Conservation (phyloP, 352 stramenopile genomes). For the Pythium insidiosum region DNA sequence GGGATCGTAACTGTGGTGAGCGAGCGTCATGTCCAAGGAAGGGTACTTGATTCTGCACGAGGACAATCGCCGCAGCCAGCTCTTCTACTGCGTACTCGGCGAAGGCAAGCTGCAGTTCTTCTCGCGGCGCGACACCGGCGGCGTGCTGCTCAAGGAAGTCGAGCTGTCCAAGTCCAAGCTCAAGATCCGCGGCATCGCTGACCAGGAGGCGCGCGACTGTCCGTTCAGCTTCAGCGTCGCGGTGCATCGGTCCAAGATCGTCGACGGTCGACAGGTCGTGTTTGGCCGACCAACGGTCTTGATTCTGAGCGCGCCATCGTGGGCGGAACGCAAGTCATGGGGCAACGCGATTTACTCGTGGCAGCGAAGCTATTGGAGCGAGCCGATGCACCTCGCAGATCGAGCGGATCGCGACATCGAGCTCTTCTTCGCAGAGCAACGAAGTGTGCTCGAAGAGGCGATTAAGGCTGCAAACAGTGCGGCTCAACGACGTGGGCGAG, state of each 20-base stretch:
- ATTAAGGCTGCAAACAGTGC: conserved; percentile 2
- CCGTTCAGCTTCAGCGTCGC: conserved; percentile 70
- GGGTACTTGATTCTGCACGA: conserved; percentile 75
- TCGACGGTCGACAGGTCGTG: conserved; percentile 57
- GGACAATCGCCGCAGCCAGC: conserved; percentile 42
- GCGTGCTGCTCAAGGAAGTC: conserved; percentile 59
- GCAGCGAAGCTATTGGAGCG: conserved; percentile 83
- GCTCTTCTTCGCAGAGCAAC: conserved; percentile 68
- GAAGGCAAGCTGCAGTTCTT: conserved; percentile 74
- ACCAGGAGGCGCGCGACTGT: conserved; percentile 61
- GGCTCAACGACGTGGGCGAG: conserved; percentile 6
- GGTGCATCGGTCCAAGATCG: conserved; percentile 63
- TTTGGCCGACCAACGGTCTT: conserved; percentile 45
- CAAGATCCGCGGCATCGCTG: conserved; percentile 67
- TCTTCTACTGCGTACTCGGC: conserved; percentile 76
- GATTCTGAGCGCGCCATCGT: conserved; percentile 61
- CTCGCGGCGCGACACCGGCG: conserved; percentile 43
- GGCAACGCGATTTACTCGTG: conserved; percentile 83
- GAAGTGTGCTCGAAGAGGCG: conserved; percentile 23
- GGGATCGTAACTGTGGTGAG: no score
- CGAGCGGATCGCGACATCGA: conserved; percentile 54
- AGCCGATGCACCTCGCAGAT: conserved; percentile 50
- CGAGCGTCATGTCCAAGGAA: conserved; percentile 70
- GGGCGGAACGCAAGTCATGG: conserved; percentile 74
- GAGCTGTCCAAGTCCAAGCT: conserved; percentile 63